phyloP scores from a whole-genome alignment of 2,329 filamentous ascomycete species.

The Lecanicillium sp. region DNA sequence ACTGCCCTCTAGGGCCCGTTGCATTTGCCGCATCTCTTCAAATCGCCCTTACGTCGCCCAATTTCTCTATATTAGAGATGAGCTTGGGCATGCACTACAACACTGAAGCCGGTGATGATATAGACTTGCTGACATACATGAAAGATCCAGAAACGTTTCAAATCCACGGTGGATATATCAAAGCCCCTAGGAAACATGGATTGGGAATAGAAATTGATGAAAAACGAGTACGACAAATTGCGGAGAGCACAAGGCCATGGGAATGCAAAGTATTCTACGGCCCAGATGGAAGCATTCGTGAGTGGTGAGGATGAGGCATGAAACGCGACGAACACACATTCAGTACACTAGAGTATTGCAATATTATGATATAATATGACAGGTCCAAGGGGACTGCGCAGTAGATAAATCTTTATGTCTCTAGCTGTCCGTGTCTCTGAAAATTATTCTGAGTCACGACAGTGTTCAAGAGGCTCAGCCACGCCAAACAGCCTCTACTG shows the following conservation, averaged over 20 bases:
- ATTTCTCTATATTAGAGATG: constrained; percentile 73
- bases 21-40: constrained; percentile 65
- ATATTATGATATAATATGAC: too few relatives aligned
- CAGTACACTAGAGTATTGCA: background rate
- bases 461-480: too few relatives aligned
- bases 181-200: constrained; percentile 49
- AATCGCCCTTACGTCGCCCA: constrained; percentile 50
- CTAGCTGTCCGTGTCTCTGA: too few relatives aligned
- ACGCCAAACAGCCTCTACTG: constrained; percentile 29
- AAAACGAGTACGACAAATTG: constrained; percentile 52
- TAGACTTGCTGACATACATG: constrained; percentile 59
- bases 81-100: constrained; percentile 76
- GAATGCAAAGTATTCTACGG: constrained; percentile 58
- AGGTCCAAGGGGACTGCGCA: too few relatives aligned
- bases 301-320: constrained; percentile 51
- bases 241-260: constrained; percentile 55
- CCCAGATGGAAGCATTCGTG: constrained; percentile 55
- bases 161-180: constrained; percentile 58
- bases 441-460: too few relatives aligned
- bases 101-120: constrained; percentile 34
- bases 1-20: constrained; percentile 66
- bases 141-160: constrained; percentile 57
- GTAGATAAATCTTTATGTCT: background rate
- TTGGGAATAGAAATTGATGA: constrained; percentile 67
- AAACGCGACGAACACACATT: too few relatives aligned